Percentiles rank a stretch among this genome's conserved stretches.
Conservation (phyloP, 1,284 basidiomycete genomes). For the Pseudomicrostroma phylloplanum region DNA sequence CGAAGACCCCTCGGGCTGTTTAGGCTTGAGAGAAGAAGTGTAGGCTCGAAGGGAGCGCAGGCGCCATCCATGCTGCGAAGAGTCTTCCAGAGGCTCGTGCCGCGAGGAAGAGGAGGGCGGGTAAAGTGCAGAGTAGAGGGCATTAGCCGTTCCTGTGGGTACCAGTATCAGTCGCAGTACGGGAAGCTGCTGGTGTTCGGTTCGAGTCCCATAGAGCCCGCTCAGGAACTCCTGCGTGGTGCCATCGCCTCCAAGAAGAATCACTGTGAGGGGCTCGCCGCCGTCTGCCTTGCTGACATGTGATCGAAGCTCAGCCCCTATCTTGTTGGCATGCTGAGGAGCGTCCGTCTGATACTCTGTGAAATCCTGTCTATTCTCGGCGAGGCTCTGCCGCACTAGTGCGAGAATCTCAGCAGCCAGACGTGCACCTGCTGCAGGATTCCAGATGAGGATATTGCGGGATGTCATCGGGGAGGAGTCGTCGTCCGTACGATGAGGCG, state of each 20-base stretch:
- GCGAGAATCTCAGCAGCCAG: too few relatives aligned
- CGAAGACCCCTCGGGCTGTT: not conserved
- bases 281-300: too few relatives aligned
- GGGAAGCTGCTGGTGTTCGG: constrained; percentile 10
- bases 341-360: too few relatives aligned
- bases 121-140: constrained; percentile 64
- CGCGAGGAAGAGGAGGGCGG: constrained; percentile 45
- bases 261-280: constrained; percentile 8
- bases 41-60: constrained; percentile 44
- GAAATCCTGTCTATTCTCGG: too few relatives aligned
- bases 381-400: too few relatives aligned
- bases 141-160: constrained; percentile 89
- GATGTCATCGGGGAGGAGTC: too few relatives aligned
- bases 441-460: too few relatives aligned
- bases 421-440: too few relatives aligned
- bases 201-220: constrained; percentile 18
- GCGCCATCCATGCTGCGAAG: constrained; percentile 41
- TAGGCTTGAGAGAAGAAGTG: not conserved
- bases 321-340: too few relatives aligned
- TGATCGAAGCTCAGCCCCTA: too few relatives aligned
- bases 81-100: not conserved
- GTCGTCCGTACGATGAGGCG: too few relatives aligned
- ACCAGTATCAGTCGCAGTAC: constrained; percentile 50
- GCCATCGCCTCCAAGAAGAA: constrained; percentile 49
- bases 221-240: constrained; percentile 49